Base-by-base conservation (phyloP, 1,284 basidiomycete genomes). In the Ganoderma multipileum region DNA sequence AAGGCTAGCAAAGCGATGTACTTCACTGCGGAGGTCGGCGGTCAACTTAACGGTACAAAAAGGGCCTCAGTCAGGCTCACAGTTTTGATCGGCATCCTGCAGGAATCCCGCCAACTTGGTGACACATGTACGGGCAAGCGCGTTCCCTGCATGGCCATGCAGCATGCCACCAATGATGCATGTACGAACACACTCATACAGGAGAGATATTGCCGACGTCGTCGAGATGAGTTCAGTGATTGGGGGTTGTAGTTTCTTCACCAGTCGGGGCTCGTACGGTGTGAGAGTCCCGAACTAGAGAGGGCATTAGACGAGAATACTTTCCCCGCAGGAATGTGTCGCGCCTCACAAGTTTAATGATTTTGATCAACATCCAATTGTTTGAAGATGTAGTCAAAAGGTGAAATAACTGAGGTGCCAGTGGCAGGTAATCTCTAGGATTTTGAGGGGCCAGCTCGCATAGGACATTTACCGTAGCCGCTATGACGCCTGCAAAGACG, bases 361-460 rank as follows among this genome's bases (percentile, higher is more conserved):
- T 93, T 84, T 99, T 99, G 83, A 99, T 99, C 68, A 99, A 85
- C 94, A 99, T 97, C 98, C 98, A 99, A 78, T 99, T 99, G 81
- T 99, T 99, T 36, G 92, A 94, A 38, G 95, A 96, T 0, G 92
- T 95, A 0, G 96, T 98, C 69, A 99, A 84, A n/a, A 99, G 86
- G 73, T 94, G 93, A 79, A 99, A 99, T 61, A 99, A 83, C 76
- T 96, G 95, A 1, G 98, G 98, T 2, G 97, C 97, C 39, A 98
- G 81, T 2, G 89, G 84, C 5, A 98, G 83, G 77, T 95, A 96
- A 67, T 94, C 92, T 72, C 83, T 83, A 7, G 96, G 95, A 68
- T 91, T 90, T 65, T 88, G 83, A 65, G 94, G 87, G 3, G 95
- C 94, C 36, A 99, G 86, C 82, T 99, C 98, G 80, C 96, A 98